Conservation (phyloP, 2,329 filamentous ascomycete species). For the Coniochaeta hoffmannii region DNA sequence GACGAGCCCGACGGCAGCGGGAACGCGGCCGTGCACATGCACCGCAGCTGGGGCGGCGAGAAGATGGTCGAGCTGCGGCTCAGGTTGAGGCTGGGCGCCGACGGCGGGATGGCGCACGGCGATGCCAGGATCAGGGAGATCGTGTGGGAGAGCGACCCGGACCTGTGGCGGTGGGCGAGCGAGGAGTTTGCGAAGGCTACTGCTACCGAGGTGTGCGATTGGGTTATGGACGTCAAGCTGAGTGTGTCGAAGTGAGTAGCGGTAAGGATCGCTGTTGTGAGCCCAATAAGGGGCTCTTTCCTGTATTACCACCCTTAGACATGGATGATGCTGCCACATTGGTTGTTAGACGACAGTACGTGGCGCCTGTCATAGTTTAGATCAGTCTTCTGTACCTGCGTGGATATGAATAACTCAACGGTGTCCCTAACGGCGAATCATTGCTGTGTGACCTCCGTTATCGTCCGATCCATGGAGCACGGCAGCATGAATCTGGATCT, state of each 20-base stretch:
- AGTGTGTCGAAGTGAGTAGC: not conserved
- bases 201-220: slow-evolving; percentile 1
- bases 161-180: not conserved
- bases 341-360: not conserved
- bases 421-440: not conserved
- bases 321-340: not conserved
- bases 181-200: slow-evolving; percentile 2
- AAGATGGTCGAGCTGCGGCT: slow-evolving; percentile 1
- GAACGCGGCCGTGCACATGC: not conserved
- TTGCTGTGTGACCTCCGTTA: not conserved
- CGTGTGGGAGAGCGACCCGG: slow-evolving; percentile 1
- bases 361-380: not conserved
- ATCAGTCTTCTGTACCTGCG: not conserved
- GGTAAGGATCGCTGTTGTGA: not conserved
- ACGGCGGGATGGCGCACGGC: not conserved
- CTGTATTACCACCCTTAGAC: not conserved
- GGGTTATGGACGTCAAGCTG: slow-evolving; percentile 8
- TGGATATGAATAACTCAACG: not conserved
- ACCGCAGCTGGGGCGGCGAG: slow-evolving; percentile 4
- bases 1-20: not conserved
- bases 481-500: not conserved
- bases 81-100: not conserved
- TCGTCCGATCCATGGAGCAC: not conserved
- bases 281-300: not conserved
- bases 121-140: not conserved